Evolutionary conservation across 1,284 basidiomycete species (phyloP), one percentile per base, ranked within the genome.

Genomic region (Amylostereum chailletii): DNA sequence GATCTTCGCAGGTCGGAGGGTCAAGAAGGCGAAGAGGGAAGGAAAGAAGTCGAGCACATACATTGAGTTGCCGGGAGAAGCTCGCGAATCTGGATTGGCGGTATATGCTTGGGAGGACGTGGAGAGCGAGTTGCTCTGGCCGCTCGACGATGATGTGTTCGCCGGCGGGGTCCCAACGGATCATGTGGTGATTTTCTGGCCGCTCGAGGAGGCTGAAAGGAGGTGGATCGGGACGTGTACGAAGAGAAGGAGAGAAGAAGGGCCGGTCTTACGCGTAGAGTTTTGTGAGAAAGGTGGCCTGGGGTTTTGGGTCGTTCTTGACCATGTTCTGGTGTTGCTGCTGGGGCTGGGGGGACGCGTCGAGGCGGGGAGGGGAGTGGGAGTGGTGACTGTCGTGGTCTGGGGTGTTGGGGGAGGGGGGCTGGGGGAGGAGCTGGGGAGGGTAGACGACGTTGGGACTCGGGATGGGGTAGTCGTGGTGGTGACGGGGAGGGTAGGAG

Each of bases 1-100:
- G 68, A 94, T 94, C 90, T 93, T 63, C 4, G 40, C 51, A 47
- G 47, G 42, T 55, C 51, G 55, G 52, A 47, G 44, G 50, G 41
- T 46, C 45, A 51, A 51, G 51, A 49, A 42, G 56, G 47, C 43
- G 47, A 55, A 51, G 33, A 47, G 49, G 51, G 56, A 58, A 57
- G 57, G 19, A 57, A 53, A 59, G 57, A 65, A 60, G 63, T 61
- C 60, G 59, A 58, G 62, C 62, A 74, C 83, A 60, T 62, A 93
- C 90, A 70, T 94, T 94, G 62, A 94, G 81, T 77, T 94, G 90
- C 67, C 90, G 81, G 55, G 90, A 92, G 76, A 94, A 94, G 75
- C 86, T 89, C 41, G 91, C 91, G 67, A 94, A 94, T 70, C 90
- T 79, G 64, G 87, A 93, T 77, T 94, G 91, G 61, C 90, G 83